Percentiles rank a stretch among this genome's conserved stretches.
phyloP scores from a whole-genome alignment of 768 basidiomycete species.

The Sutorius australiensis region DNA sequence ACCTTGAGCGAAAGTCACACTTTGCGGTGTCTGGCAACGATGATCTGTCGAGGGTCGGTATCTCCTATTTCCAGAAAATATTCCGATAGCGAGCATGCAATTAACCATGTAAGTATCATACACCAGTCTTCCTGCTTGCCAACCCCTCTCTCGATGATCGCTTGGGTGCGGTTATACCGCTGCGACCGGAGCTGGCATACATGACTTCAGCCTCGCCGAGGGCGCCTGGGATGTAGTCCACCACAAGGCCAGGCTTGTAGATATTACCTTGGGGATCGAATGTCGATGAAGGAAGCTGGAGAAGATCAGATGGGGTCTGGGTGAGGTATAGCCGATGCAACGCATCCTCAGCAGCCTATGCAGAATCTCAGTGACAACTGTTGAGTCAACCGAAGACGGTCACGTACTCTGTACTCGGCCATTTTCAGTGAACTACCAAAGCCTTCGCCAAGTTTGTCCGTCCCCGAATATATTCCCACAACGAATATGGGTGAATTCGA shows the following conservation, averaged over 20 bases:
- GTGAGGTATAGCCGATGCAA: slow-evolving; percentile 82
- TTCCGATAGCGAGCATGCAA: slow-evolving; percentile 20
- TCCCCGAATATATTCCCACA: slow-evolving; percentile 88
- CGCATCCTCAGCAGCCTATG: slow-evolving; percentile 81
- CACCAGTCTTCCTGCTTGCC: slow-evolving; percentile 17
- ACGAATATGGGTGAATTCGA: slow-evolving; percentile 90
- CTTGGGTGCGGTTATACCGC: slow-evolving; percentile 34
- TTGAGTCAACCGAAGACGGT: not conserved
- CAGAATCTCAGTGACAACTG: not conserved
- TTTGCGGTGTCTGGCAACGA: not conserved
- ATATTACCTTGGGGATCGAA: slow-evolving; percentile 61
- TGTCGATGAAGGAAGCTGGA: slow-evolving; percentile 72
- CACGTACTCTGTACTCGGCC: slow-evolving; percentile 84
- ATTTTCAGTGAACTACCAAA: slow-evolving; percentile 90
- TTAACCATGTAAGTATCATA: slow-evolving; percentile 30
- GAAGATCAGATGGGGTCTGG: slow-evolving; percentile 59
- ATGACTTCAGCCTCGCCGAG: slow-evolving; percentile 61
- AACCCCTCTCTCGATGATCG: slow-evolving; percentile 26
- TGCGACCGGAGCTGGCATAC: slow-evolving; percentile 67
- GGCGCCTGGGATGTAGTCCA: slow-evolving; percentile 49
- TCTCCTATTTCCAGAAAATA: not conserved
- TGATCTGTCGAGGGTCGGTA: not conserved
- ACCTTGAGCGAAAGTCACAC: not conserved
- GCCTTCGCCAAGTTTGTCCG: slow-evolving; percentile 87
- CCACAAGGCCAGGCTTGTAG: slow-evolving; percentile 45